Base-by-base conservation (phyloP, 2,329 filamentous ascomycete genomes). In the Trichoderma sp. region DNA sequence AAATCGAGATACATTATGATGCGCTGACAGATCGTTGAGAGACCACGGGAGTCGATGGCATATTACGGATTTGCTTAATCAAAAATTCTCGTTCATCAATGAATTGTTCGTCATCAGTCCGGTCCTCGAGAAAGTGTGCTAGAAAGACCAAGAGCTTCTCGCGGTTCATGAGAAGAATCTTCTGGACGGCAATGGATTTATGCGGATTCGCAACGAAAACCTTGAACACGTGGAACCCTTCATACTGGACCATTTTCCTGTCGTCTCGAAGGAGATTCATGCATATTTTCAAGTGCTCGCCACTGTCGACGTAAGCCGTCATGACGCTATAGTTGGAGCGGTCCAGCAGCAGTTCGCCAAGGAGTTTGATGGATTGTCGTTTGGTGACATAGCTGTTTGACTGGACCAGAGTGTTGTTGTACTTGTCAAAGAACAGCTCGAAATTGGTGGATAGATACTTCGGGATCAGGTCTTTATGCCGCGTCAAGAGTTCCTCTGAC, bases 191-290 rank as follows among this genome's bases (percentile, higher is more conserved):
- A 76, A 96, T 89, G n/a, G 95, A 97, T 86, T 99, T 99, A 87
- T 98, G 95, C 8, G 97, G 97, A 83, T 99, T 99, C 76, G 97
- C 97, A 72, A 98, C 97, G 85, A 99, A 99, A 77, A 99, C 96
- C 88, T 99, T 99, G 89, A 99, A 99, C 59, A 99, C 96, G 83
- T 99, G 97, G 84, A 99, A 99, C 8, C 95, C 97, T 84, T 99
- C 97, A 83, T 99, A 99, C 85, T 98, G 97, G 77, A 99, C 97
- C 95, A 99, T 99, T 85, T 97, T 97, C 79, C 96, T 91, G 84
- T 98, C 96, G 83, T 98, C 97, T 79, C 95, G 93, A 77, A 99
- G 87, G 76, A 99, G 88, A 84, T 97, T 98, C 97, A 99, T 99
- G 86, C 95, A 97, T 78, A 98, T 93, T 86, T 99, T 99, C 80